These are phyloP conservation scores for Hansenula sp. DNA, from an alignment of 1,139 yeast genomes.

Conservation along the genomic window DNA sequence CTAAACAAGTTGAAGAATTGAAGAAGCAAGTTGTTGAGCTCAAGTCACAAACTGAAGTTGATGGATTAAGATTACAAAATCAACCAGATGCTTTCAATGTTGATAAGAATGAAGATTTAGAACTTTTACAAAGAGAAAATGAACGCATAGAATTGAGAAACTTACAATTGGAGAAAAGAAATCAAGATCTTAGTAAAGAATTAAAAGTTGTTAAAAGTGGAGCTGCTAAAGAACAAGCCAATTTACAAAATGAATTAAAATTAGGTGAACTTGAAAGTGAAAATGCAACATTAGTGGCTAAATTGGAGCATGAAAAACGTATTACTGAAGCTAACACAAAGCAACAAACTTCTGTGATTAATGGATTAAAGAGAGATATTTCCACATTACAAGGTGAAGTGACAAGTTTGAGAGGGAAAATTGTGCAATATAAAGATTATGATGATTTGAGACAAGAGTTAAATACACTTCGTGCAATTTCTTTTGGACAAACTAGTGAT, in stretches of 20 bases:
- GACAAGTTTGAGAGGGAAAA: conserved; percentile 37
- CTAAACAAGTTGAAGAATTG: conserved; percentile 40
- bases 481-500: conserved; percentile 48
- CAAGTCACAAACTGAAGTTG: conserved; percentile 49
- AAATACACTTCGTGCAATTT: conserved; percentile 65
- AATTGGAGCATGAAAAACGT: conserved; percentile 44
- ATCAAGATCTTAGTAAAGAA: conserved; percentile 67
- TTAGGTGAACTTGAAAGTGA: conserved; percentile 60
- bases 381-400: conserved; percentile 40
- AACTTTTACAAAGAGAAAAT: conserved; percentile 66
- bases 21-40: conserved; percentile 50
- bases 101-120: conserved; percentile 32
- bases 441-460: conserved; percentile 76
- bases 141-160: conserved; percentile 68
- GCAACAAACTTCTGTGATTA: conserved; percentile 28
- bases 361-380: conserved; percentile 32
- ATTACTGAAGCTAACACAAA: conserved; percentile 13
- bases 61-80: conserved; percentile 42
- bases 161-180: conserved; percentile 70
- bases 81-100: conserved; percentile 25
- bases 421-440: conserved; percentile 54
- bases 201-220: conserved; percentile 39
- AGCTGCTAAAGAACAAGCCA: conserved; percentile 25
- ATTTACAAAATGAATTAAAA: conserved; percentile 33
- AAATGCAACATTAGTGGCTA: conserved; percentile 60